phyloP scores from a whole-genome alignment of 2,329 filamentous ascomycete species.

The Hysterium pulicare region DNA sequence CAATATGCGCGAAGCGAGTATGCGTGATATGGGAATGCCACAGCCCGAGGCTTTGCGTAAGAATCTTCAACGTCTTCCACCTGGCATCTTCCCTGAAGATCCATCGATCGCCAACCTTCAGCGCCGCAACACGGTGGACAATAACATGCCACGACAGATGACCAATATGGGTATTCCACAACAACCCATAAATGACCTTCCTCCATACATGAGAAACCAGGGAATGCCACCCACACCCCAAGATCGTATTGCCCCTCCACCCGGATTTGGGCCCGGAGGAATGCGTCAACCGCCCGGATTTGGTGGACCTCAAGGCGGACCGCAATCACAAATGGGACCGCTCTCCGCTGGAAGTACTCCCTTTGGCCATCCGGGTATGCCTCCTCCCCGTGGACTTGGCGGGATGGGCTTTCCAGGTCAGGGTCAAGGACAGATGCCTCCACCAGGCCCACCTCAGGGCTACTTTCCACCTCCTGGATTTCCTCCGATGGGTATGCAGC shows the following conservation, averaged over 20 bases:
- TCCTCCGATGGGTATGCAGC: constrained; percentile 29
- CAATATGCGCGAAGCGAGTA: constrained; percentile 19
- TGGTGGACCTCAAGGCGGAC: constrained; percentile 20
- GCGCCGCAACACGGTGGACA: constrained; percentile 34
- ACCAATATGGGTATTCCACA: constrained; percentile 43
- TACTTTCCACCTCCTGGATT: constrained; percentile 34
- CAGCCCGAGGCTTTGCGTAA: constrained; percentile 34
- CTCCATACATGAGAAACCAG: constrained; percentile 28
- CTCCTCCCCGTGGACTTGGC: constrained; percentile 26
- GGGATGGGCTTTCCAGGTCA: constrained; percentile 19
- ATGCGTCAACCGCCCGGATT: constrained; percentile 37
- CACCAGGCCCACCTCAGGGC: constrained; percentile 33
- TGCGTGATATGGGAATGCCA: constrained; percentile 15
- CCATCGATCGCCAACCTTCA: constrained; percentile 28
- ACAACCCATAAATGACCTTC: constrained; percentile 34
- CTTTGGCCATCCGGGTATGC: constrained; percentile 35
- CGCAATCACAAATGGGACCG: constrained; percentile 27
- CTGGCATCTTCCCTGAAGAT: constrained; percentile 28
- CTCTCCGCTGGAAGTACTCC: constrained; percentile 38
- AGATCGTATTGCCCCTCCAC: constrained; percentile 36
- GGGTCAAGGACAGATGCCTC: constrained; percentile 20
- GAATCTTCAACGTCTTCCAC: constrained; percentile 28
- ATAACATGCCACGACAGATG: constrained; percentile 34
- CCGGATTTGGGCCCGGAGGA: constrained; percentile 28
- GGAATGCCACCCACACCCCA: constrained; percentile 36